These are phyloP conservation scores for Dendrobium nobile DNA, from an alignment of 106 monocot genomes.

Conservation along the genomic window DNA sequence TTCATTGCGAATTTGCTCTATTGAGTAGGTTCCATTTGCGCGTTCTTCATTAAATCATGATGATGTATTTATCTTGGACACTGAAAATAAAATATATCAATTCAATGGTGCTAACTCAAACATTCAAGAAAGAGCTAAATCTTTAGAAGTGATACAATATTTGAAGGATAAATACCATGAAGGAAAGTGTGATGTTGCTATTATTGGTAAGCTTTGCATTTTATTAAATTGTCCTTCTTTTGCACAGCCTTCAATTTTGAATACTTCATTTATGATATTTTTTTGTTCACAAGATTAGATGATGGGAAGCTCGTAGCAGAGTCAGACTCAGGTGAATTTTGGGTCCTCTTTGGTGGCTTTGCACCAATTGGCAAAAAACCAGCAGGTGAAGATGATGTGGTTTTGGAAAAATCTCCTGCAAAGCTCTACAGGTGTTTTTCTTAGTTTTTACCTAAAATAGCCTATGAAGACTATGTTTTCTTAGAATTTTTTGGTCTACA, in stretches of 20 bases:
- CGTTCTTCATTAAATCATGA: slow-evolving; percentile 30
- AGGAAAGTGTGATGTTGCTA: slow-evolving; percentile 43
- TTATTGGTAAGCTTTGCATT: slow-evolving; percentile 29
- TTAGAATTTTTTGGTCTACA: background rate
- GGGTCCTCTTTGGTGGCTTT: slow-evolving; percentile 34
- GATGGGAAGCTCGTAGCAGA: slow-evolving; percentile 44
- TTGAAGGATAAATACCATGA: slow-evolving; percentile 38
- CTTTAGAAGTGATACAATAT: slow-evolving; percentile 38
- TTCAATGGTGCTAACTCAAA: slow-evolving; percentile 30
- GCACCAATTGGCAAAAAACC: slow-evolving; percentile 29
- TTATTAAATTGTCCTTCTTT: background rate
- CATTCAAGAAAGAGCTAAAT: slow-evolving; percentile 32
- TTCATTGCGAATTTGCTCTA: background rate
- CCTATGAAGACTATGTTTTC: background rate
- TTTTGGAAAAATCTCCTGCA: slow-evolving; percentile 13
- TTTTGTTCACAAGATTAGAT: slow-evolving; percentile 13
- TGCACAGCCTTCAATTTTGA: background rate
- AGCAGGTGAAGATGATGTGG: slow-evolving; percentile 19
- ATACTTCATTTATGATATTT: background rate
- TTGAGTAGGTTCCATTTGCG: slow-evolving; percentile 31
- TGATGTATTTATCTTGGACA: slow-evolving; percentile 27
- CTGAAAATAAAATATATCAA: slow-evolving; percentile 29
- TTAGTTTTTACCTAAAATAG: background rate
- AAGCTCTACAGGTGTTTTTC: slow-evolving; percentile 19
- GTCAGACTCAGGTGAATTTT: slow-evolving; percentile 36